Conservation (phyloP, 345 rosid genomes). For the Eucalyptus pumila region DNA sequence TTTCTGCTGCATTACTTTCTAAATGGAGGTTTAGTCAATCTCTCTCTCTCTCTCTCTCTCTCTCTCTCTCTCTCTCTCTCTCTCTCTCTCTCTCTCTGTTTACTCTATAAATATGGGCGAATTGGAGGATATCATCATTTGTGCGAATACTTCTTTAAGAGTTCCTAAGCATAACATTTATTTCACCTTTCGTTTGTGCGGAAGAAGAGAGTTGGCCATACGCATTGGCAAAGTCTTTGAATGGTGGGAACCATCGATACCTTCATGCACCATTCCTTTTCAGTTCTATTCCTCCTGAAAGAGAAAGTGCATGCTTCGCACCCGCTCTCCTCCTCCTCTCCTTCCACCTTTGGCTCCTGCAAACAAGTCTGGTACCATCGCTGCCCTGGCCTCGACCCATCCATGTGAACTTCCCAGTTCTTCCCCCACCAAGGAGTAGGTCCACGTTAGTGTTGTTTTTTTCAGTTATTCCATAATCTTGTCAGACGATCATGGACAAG, state of each 20-base stretch:
- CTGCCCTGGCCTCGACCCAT: conserved; percentile 39
- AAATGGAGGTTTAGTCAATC: not conserved
- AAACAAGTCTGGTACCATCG: conserved; percentile 31
- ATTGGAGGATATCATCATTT: not conserved
- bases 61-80: not conserved
- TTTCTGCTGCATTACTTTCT: not conserved
- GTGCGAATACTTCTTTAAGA: not conserved
- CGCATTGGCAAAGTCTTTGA: not conserved
- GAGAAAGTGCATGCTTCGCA: not conserved
- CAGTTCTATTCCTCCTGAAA: not conserved
- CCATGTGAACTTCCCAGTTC: not conserved
- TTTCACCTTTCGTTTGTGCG: not conserved
- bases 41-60: not conserved
- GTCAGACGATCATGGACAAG: not conserved
- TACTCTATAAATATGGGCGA: not conserved
- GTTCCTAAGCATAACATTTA: not conserved
- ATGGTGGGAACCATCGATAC: not conserved
- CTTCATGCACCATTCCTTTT: not conserved
- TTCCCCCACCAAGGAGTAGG: not conserved
- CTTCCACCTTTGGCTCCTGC: conserved; percentile 21
- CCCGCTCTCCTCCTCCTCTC: not conserved
- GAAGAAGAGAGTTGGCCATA: not conserved
- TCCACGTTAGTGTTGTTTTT: not conserved
- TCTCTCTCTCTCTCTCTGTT: not conserved
- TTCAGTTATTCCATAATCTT: not conserved